These are phyloP conservation scores for Moelleriella libera DNA, from an alignment of 2,329 filamentous ascomycete species.

Conservation along the genomic window DNA sequence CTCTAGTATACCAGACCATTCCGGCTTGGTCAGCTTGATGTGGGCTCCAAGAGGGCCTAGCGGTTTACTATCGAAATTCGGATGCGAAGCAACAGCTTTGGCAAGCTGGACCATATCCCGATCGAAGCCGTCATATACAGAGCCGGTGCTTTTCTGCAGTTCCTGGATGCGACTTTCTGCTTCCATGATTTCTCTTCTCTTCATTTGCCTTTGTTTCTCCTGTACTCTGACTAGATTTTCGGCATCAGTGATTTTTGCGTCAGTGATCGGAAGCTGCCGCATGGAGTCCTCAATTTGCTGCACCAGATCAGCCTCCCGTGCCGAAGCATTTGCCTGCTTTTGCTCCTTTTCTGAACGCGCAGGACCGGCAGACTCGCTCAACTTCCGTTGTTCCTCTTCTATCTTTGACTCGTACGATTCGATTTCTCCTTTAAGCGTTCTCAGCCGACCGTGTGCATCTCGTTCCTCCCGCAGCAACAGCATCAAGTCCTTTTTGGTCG, in stretches of 20 bases:
- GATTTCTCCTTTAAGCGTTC: slow-evolving; percentile 32
- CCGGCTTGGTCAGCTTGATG: slow-evolving; percentile 60
- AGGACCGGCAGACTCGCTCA: slow-evolving; percentile 57
- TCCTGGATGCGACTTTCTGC: slow-evolving; percentile 28
- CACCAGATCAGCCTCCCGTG: slow-evolving; percentile 12
- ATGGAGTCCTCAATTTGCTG: slow-evolving; percentile 14
- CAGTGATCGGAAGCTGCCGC: slow-evolving; percentile 17
- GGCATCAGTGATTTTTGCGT: slow-evolving; percentile 16
- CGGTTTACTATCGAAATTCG: slow-evolving; percentile 54
- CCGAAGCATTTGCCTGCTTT: slow-evolving; percentile 23
- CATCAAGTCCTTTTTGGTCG: slow-evolving; percentile 36
- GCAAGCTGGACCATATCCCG: slow-evolving; percentile 49
- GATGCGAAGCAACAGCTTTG: slow-evolving; percentile 53
- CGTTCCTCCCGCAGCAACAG: slow-evolving; percentile 50
- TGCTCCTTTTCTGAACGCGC: slow-evolving; percentile 49
- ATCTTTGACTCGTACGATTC: slow-evolving; percentile 32
- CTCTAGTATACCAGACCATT: slow-evolving; percentile 78
- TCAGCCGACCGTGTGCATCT: slow-evolving; percentile 45
- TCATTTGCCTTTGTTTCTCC: slow-evolving; percentile 21
- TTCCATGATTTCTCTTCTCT: slow-evolving; percentile 38
- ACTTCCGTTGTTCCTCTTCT: slow-evolving; percentile 40
- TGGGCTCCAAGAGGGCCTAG: slow-evolving; percentile 74
- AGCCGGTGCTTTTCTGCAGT: slow-evolving; percentile 43
- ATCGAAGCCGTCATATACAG: slow-evolving; percentile 51
- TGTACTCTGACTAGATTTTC: slow-evolving; percentile 16